Conservation (phyloP, 306 rosid genomes). For the Neltuma alba region DNA sequence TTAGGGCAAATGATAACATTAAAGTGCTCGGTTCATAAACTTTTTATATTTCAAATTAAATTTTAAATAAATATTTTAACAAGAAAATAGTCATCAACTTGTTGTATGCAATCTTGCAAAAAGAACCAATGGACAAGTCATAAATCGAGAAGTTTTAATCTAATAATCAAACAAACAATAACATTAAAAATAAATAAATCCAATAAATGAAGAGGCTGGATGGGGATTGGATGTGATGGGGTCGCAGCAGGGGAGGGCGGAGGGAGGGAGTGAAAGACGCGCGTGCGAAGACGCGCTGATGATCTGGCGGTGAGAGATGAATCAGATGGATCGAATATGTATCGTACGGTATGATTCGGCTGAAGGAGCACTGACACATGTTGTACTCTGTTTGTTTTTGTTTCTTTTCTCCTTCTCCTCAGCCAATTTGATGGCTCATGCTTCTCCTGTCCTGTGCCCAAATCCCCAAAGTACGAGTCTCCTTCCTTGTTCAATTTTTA, state of each 20-base stretch:
- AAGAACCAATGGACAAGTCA: too few species aligned
- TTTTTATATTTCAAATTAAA: too few species aligned
- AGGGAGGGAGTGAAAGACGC: background rate
- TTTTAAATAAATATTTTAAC: too few species aligned
- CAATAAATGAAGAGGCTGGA: background rate
- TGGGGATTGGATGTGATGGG: background rate
- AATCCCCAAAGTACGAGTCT: background rate
- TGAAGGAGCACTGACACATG: conserved; percentile 10
- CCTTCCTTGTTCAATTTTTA: background rate
- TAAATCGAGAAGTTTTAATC: too few species aligned
- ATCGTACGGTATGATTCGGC: conserved; percentile 17
- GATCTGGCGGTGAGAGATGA: background rate
- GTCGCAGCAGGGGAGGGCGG: background rate
- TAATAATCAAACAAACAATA: background rate
- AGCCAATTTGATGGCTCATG: conserved; percentile 4
- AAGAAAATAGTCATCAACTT: too few species aligned
- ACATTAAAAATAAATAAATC: too few species aligned
- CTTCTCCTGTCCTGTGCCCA: conserved; percentile 6
- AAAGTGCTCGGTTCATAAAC: too few species aligned
- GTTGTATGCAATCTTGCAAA: too few species aligned
- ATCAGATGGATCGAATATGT: background rate
- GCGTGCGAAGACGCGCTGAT: background rate
- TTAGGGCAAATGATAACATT: too few species aligned
- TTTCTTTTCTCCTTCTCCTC: background rate
- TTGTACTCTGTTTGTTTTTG: conserved; percentile 14